These are phyloP conservation scores for Bruguiera sexangula DNA, from an alignment of 345 rosid genomes.

Conservation along the genomic window DNA sequence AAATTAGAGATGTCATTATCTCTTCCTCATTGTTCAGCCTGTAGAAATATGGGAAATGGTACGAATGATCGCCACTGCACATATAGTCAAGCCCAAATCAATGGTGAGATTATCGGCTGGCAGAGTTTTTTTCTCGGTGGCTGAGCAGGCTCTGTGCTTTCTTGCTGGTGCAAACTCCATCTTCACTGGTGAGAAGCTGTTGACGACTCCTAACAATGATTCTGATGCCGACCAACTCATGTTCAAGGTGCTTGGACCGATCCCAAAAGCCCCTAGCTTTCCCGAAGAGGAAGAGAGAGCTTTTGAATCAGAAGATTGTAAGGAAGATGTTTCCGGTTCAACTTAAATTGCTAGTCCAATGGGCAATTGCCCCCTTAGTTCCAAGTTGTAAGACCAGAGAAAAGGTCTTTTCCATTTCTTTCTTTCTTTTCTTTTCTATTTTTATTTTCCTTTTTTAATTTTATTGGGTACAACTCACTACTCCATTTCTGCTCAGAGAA, in stretches of 20 bases:
- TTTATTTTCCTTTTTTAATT: too few species aligned
- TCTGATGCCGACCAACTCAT: slow-evolving; percentile 81
- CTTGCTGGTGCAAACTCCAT: slow-evolving; percentile 98
- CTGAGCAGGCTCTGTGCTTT: slow-evolving; percentile 91
- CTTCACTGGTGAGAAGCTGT: slow-evolving; percentile 91
- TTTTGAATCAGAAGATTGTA: slow-evolving; percentile 37
- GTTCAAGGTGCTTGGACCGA: slow-evolving; percentile 92
- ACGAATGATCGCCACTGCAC: slow-evolving; percentile 87
- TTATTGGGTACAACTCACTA: too few species aligned
- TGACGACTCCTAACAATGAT: slow-evolving; percentile 94
- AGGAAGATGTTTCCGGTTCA: slow-evolving; percentile 49
- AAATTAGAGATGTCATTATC: slow-evolving; percentile 1
- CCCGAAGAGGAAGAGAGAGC: slow-evolving; percentile 38
- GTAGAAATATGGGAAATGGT: slow-evolving; percentile 99
- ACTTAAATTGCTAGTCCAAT: slow-evolving; percentile 25
- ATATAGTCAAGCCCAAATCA: slow-evolving; percentile 92
- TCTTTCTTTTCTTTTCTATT: too few species aligned
- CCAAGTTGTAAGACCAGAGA: too few species aligned
- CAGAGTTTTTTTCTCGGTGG: slow-evolving; percentile 80
- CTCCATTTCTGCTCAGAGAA: too few species aligned
- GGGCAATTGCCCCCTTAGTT: neutral
- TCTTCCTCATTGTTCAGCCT: slow-evolving; percentile 47
- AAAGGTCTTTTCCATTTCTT: too few species aligned
- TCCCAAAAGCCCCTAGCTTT: slow-evolving; percentile 72
- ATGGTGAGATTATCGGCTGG: slow-evolving; percentile 99